These are phyloP conservation scores for Blechomonas ayalai DNA, from an alignment of 208 protist species.

Conservation along the genomic window DNA sequence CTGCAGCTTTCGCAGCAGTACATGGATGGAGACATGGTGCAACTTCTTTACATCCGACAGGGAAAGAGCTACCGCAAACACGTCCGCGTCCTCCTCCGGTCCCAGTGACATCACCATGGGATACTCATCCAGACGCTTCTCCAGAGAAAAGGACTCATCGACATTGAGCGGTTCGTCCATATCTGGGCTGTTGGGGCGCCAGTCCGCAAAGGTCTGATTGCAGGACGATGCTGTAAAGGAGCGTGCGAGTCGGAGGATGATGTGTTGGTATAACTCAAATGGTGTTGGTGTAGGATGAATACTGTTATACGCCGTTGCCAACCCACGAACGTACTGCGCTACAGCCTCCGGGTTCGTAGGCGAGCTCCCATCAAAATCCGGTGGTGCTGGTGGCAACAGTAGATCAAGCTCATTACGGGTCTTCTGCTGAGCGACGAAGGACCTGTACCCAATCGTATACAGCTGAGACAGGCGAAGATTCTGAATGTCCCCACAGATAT, in stretches of 20 bases:
- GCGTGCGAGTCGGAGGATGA: constrained; percentile 33
- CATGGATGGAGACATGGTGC: too few species aligned
- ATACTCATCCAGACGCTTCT: neutral
- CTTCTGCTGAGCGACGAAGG: constrained; percentile 35
- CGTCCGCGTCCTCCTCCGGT: too few species aligned
- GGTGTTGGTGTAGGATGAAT: constrained; percentile 32
- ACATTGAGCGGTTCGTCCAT: constrained; percentile 1
- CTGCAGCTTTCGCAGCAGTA: constrained; percentile 3
- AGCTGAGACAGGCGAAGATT: constrained; percentile 52
- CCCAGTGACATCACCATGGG: constrained; percentile 10
- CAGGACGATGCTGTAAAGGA: too few species aligned
- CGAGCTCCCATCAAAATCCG: constrained; percentile 68
- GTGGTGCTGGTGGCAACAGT: constrained; percentile 39
- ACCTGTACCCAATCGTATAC: constrained; percentile 52
- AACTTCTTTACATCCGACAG: constrained; percentile 16
- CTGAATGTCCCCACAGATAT: constrained; percentile 21
- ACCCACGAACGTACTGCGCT: constrained; percentile 53
- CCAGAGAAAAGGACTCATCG: neutral
- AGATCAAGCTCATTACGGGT: constrained; percentile 8
- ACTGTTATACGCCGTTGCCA: constrained; percentile 45
- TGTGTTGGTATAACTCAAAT: constrained; percentile 62
- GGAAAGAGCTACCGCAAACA: constrained; percentile 14
- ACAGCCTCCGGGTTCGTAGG: constrained; percentile 55
- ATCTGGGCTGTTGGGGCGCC: too few species aligned
- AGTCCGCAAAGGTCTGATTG: too few species aligned